phyloP scores from a whole-genome alignment of 2,329 filamentous ascomycete species.

The Phaeosphaeriaceae sp. region DNA sequence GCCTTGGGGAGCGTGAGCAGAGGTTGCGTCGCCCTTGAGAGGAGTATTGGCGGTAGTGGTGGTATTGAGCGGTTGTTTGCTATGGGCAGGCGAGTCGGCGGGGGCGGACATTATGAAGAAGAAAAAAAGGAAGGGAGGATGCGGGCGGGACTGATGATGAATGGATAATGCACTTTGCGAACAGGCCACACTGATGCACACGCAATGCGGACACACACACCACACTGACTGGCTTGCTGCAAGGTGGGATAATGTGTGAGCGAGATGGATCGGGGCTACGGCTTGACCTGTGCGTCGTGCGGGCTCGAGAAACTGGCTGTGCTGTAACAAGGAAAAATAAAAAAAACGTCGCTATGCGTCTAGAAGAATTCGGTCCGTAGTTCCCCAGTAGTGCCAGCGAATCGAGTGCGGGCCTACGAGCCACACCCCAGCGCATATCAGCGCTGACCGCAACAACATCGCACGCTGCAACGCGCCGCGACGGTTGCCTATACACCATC shows the following conservation, averaged over 20 bases:
- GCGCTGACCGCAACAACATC: background rate
- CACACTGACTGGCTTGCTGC: constrained; percentile 1
- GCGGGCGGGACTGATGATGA: constrained; percentile 13
- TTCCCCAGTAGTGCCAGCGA: background rate
- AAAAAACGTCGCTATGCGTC: background rate
- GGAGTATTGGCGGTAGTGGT: constrained; percentile 25
- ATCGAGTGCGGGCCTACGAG: background rate
- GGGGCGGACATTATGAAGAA: constrained; percentile 43
- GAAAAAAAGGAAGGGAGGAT: constrained; percentile 9
- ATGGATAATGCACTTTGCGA: constrained; percentile 16
- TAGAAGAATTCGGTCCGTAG: background rate
- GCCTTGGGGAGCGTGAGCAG: constrained; percentile 40
- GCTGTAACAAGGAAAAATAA: background rate
- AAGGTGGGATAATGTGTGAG: background rate
- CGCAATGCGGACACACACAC: background rate
- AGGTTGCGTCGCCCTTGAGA: constrained; percentile 34
- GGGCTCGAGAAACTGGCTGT: background rate
- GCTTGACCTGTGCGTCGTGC: constrained; percentile 3
- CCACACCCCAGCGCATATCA: background rate
- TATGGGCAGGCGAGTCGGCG: constrained; percentile 27
- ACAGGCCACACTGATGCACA: constrained; percentile 14
- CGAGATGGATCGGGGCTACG: background rate
- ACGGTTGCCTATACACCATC: constrained; percentile 26
- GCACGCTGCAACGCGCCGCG: background rate
- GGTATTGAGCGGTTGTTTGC: constrained; percentile 25